Conservation (phyloP, 495 filamentous ascomycete genomes). For the Penicillium dipodomyicola region DNA sequence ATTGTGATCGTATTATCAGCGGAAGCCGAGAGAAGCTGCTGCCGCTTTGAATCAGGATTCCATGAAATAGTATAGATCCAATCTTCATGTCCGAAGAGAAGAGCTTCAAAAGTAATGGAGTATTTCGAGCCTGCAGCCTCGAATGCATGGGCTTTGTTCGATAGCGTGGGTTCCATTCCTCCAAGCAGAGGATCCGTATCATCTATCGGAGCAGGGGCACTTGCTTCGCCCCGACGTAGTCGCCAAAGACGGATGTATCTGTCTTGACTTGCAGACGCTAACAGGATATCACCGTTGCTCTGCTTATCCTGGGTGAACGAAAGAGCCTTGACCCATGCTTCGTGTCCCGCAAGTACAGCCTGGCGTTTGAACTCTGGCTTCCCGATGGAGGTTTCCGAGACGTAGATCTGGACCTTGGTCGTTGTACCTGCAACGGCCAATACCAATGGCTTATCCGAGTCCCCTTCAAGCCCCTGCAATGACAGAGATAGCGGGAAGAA, state of each 20-base stretch:
- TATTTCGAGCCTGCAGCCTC: conserved; percentile 58
- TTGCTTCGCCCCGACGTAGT: conserved; percentile 62
- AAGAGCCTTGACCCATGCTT: conserved; percentile 89
- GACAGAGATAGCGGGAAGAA: conserved; percentile 80
- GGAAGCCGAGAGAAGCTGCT: conserved; percentile 83
- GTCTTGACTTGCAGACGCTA: conserved; percentile 95
- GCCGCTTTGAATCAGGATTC: conserved; percentile 54
- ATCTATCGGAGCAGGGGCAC: conserved; percentile 32
- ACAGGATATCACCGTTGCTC: conserved; percentile 63
- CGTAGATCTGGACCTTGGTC: conserved; percentile 72
- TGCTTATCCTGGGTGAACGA: conserved; percentile 66
- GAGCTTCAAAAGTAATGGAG: conserved; percentile 88
- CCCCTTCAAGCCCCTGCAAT: conserved; percentile 54
- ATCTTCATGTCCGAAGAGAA: conserved; percentile 94
- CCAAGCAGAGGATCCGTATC: conserved; percentile 57
- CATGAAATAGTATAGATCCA: conserved; percentile 92
- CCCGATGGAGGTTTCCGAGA: conserved; percentile 41
- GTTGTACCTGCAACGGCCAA: conserved; percentile 84
- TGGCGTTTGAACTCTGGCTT: conserved; percentile 61
- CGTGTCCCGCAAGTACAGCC: conserved; percentile 82
- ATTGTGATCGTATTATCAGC: conserved; percentile 93
- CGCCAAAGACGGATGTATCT: conserved; percentile 97
- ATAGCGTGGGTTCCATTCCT: conserved; percentile 59
- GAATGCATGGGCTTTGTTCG: conserved; percentile 82
- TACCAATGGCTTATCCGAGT: conserved; percentile 50